Percentiles rank a stretch among this genome's conserved stretches.
phyloP scores from a whole-genome alignment of 23 red algal genomes.

The Agarophyton chilense region DNA sequence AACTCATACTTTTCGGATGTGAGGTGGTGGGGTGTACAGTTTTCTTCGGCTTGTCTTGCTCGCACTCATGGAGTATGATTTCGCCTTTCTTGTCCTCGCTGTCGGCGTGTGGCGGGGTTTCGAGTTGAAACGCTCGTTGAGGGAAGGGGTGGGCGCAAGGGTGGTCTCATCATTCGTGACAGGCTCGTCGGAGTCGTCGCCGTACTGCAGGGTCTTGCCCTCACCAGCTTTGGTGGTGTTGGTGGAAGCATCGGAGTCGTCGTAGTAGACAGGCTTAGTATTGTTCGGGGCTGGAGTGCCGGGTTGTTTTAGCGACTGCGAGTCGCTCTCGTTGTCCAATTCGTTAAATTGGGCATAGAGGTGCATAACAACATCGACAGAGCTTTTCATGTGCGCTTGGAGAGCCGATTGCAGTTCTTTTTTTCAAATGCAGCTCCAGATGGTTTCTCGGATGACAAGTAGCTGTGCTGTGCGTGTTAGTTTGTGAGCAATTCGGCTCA shows the following conservation, averaged over 20 bases:
- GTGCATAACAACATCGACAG: constrained; percentile 51
- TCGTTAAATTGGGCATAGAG: constrained; percentile 56
- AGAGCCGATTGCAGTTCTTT: too few relatives aligned
- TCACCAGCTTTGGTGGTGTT: neutral
- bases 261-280: neutral
- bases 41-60: constrained; percentile 58
- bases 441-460: too few relatives aligned
- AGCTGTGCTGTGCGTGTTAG: too few relatives aligned
- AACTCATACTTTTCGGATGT: constrained; percentile 50
- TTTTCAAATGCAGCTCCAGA: too few relatives aligned
- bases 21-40: constrained; percentile 28
- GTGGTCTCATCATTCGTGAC: neutral
- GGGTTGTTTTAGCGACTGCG: constrained; percentile 26
- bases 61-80: constrained; percentile 56
- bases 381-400: constrained; percentile 59
- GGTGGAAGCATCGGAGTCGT: constrained; percentile 1
- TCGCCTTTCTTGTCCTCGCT: constrained; percentile 40
- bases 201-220: neutral
- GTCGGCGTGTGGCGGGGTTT: neutral
- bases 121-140: neutral
- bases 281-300: neutral
- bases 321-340: constrained; percentile 2
- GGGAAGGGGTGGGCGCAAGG: too few relatives aligned
- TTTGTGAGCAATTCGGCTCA: too few relatives aligned
- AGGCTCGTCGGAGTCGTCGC: neutral